These are phyloP conservation scores for Dentipellis fragilis DNA, from an alignment of 768 basidiomycete genomes.

Conservation along the genomic window DNA sequence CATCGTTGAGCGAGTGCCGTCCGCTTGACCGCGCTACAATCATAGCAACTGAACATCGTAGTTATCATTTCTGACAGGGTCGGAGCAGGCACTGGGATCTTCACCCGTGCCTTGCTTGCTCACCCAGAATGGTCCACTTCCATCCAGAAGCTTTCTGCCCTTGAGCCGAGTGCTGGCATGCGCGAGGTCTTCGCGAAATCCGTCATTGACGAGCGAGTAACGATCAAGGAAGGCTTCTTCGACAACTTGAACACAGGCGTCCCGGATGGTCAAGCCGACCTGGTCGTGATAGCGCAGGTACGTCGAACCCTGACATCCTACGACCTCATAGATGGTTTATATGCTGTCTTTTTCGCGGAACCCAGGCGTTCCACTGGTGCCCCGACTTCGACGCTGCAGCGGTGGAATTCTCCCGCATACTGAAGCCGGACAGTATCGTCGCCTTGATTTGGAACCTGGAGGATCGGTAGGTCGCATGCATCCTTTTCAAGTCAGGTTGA, in stretches of 20 bases:
- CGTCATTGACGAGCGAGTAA: slow-evolving; percentile 42
- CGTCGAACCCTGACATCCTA: slow-evolving; percentile 1
- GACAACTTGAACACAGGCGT: slow-evolving; percentile 48
- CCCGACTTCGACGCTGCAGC: slow-evolving; percentile 66
- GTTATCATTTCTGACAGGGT: slow-evolving; percentile 33
- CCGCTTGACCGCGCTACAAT: too few relatives aligned
- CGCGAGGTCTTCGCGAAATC: slow-evolving; percentile 54
- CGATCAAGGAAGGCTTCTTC: slow-evolving; percentile 59
- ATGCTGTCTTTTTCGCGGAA: too few relatives aligned
- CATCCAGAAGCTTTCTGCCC: slow-evolving; percentile 48
- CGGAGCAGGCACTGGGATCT: slow-evolving; percentile 83
- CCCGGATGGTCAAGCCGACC: slow-evolving; percentile 61
- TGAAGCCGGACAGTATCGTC: slow-evolving; percentile 65
- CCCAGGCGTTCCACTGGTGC: slow-evolving; percentile 90
- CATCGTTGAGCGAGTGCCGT: slow-evolving; percentile 53
- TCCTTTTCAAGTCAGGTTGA: neutral
- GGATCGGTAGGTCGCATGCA: slow-evolving; percentile 40
- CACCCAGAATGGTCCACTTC: slow-evolving; percentile 43
- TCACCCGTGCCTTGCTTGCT: slow-evolving; percentile 70
- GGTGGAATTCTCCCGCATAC: slow-evolving; percentile 67
- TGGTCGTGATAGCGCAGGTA: slow-evolving; percentile 73
- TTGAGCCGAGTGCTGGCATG: slow-evolving; percentile 90
- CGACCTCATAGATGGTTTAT: slow-evolving; percentile 3
- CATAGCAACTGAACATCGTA: neutral
- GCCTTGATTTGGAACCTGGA: slow-evolving; percentile 90